Percentiles rank a stretch among this genome's conserved stretches.
These are phyloP conservation scores for Clonostachys byssicola DNA, from an alignment of 2,329 filamentous ascomycete genomes.

Conservation along the genomic window DNA sequence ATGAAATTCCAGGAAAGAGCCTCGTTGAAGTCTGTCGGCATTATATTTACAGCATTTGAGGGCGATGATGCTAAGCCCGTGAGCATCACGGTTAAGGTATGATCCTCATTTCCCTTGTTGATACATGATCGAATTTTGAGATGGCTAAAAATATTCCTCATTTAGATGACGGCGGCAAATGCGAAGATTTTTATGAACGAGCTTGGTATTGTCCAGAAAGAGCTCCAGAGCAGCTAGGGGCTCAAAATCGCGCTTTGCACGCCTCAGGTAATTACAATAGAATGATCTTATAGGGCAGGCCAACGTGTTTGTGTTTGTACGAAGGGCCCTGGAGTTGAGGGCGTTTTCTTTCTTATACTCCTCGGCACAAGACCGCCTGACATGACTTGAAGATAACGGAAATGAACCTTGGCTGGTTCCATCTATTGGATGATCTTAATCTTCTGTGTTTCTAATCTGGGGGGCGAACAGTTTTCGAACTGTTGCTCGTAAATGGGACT, in stretches of 20 bases:
- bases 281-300: background rate
- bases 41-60: constrained; percentile 63
- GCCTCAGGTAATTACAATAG: background rate
- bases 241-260: background rate
- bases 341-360: no score
- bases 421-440: no score
- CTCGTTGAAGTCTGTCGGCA: constrained; percentile 64
- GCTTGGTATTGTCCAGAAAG: constrained; percentile 43
- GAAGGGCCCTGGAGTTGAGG: background rate
- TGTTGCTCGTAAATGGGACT: no score
- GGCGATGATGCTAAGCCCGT: constrained; percentile 48
- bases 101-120: constrained; percentile 11
- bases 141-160: background rate
- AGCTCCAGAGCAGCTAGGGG: constrained; percentile 35
- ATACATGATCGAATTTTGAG: background rate
- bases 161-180: constrained; percentile 48
- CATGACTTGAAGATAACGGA: no score
- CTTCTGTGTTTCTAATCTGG: no score
- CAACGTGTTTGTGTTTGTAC: background rate
- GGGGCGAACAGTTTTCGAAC: no score
- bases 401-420: no score
- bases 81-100: constrained; percentile 58
- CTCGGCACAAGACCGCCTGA: no score
- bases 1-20: constrained; percentile 79
- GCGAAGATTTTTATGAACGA: constrained; percentile 48